Base-by-base conservation (phyloP, 2,329 filamentous ascomycete genomes). In the Fonsecaea erecta region DNA sequence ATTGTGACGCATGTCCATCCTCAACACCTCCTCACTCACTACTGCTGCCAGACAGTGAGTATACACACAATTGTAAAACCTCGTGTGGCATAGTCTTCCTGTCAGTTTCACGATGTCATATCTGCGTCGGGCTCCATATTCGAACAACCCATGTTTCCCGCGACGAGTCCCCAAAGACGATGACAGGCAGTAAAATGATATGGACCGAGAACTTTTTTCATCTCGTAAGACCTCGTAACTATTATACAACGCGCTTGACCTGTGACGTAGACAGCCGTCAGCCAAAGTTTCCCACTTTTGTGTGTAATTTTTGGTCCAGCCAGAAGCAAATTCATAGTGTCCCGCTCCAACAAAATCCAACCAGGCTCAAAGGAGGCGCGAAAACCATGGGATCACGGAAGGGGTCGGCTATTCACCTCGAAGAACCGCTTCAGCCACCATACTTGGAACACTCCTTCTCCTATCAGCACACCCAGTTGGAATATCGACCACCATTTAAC, bases 401-500 rank as follows among this genome's bases (percentile, higher is more conserved):
- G 64, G 62, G 67, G 64, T n/a, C 67, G 67, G 56, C 67, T 67
- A 60, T 69, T 65, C 56, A 89, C 88, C 88, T 97, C 93, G 76
- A 97, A 97, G 86, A 99, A 99, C 76, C 95, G 88, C 83, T 96
- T 95, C 77, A 99, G 81, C 93, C 95, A 99, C 94, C 95, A 99
- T 71, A 99, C 94, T 83, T 99, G 95, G 84, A 99, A 99, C 71
- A 97, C 83, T 67, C 93, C 95, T 83, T 98, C 92, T 74, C 90
- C 93, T 71, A 96, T 84, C 69, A 99, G 86, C 57, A 98, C 88
- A 63, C 88, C 86, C 70, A 99, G 88, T 80, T 99, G 93, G 80
- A 98, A 98, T 73, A 98, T 86, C 79, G 95, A 97, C 95, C 95
- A 99, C 95, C 95, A 99, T 84, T 99, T 99, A 77, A 99, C 95